These are phyloP conservation scores for Globisporangium okanoganense DNA, from an alignment of 352 stramenopile species.

Conservation along the genomic window DNA sequence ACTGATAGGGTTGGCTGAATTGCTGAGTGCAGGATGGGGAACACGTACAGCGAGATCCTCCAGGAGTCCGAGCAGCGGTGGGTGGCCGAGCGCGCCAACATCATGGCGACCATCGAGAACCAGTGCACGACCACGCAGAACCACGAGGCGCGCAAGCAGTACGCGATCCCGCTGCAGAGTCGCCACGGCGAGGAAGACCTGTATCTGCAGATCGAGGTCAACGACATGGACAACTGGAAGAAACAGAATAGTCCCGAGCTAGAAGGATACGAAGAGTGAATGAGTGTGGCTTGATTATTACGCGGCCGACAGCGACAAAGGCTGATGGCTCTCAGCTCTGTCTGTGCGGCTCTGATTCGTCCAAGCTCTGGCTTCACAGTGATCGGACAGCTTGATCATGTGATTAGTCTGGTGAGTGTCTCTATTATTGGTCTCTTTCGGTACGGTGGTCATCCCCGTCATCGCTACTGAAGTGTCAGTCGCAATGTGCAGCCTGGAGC, in stretches of 20 bases:
- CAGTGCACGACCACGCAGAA: conserved; percentile 33
- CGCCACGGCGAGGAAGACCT: conserved; percentile 31
- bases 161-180: conserved; percentile 38
- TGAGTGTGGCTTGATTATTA: neutral
- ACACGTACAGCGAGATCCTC: conserved; percentile 59
- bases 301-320: conserved; percentile 5
- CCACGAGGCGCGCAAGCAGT: conserved; percentile 29
- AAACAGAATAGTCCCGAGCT: conserved; percentile 11
- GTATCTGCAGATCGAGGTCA: conserved; percentile 48
- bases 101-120: conserved; percentile 61
- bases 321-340: neutral
- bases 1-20: too few relatives aligned
- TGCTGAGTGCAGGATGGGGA: conserved; percentile 43
- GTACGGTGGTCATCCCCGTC: neutral
- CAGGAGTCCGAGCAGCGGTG: conserved; percentile 56
- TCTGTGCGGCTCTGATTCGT: neutral
- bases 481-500: conserved; percentile 22
- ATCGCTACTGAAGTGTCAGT: neutral
- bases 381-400: conserved; percentile 3
- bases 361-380: neutral
- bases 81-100: conserved; percentile 60
- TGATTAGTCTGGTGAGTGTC: neutral
- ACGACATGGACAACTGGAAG: conserved; percentile 42
- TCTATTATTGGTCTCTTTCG: neutral
- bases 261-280: neutral